Evolutionary conservation across 345 rosid genomes (phyloP).

Genomic region (Camelina sativa): DNA sequence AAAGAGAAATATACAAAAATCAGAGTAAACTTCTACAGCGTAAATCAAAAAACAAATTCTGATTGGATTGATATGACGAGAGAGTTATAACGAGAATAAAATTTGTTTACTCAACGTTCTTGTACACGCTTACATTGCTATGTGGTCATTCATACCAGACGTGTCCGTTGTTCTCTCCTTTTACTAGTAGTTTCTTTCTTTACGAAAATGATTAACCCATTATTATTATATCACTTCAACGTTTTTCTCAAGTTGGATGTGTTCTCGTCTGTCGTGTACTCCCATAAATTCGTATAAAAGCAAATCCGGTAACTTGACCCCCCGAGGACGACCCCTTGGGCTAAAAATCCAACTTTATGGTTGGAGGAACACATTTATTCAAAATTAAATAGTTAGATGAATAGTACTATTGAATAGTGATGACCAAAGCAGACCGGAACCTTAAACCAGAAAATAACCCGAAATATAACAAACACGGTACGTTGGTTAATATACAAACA

Average conservation of each 20-base stretch:
- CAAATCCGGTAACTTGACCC: background rate
- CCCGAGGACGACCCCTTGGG: background rate
- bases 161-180: constrained; percentile 8
- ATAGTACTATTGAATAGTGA: background rate
- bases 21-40: too few species aligned
- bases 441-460: constrained; percentile 3
- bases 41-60: too few species aligned
- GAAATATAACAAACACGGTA: background rate
- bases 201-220: background rate
- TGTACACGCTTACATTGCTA: too few species aligned
- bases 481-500: background rate
- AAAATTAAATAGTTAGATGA: background rate
- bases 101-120: too few species aligned
- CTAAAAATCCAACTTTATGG: background rate
- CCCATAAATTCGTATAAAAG: background rate
- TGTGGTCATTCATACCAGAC: background rate
- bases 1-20: too few species aligned
- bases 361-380: background rate
- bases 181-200: background rate
- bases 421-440: background rate
- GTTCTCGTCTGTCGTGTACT: background rate
- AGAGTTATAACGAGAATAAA: too few species aligned
- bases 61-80: too few species aligned
- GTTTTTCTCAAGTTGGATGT: background rate
- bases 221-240: background rate